phyloP scores from a whole-genome alignment of 1,284 basidiomycete genomes.

The Meira miltonrushii region DNA sequence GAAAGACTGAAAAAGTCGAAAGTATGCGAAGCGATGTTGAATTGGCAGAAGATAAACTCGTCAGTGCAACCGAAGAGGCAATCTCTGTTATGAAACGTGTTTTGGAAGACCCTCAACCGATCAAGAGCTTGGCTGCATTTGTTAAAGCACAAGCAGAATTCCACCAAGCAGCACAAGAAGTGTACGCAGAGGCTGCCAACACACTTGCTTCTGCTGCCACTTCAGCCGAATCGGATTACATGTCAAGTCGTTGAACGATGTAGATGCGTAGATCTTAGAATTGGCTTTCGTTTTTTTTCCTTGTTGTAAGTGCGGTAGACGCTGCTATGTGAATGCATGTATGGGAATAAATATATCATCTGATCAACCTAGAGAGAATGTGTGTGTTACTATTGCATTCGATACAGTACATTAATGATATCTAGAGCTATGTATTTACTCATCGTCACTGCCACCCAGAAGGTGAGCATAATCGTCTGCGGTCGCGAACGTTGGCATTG shows the following conservation, averaged over 20 bases:
- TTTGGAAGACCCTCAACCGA: slow-evolving; percentile 90
- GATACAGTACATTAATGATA: neutral
- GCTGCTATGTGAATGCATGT: neutral
- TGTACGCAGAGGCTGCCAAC: slow-evolving; percentile 63
- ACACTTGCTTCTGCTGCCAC: slow-evolving; percentile 7
- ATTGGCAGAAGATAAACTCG: slow-evolving; percentile 59
- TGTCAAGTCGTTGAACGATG: slow-evolving; percentile 7
- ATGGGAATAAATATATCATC: neutral
- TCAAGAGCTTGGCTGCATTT: slow-evolving; percentile 87
- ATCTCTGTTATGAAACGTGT: slow-evolving; percentile 98
- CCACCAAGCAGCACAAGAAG: slow-evolving; percentile 81
- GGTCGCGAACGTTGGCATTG: slow-evolving; percentile 78
- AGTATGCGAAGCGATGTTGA: slow-evolving; percentile 44
- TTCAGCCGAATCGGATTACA: slow-evolving; percentile 18
- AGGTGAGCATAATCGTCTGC: slow-evolving; percentile 92
- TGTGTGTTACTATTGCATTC: neutral
- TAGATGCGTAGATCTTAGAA: neutral
- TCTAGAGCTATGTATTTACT: neutral
- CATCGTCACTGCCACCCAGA: slow-evolving; percentile 56
- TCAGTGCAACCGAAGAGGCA: slow-evolving; percentile 94
- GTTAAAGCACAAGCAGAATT: slow-evolving; percentile 78
- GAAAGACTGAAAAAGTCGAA: slow-evolving; percentile 35
- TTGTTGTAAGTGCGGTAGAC: slow-evolving; percentile 1
- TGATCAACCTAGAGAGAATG: too few species aligned
- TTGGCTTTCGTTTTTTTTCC: neutral